A percentile compares a stretch with the other conserved stretches of the same genome.
Evolutionary conservation across 805 yeast genomes (phyloP).

Genomic region (Metschnikowia gelsemii): DNA sequence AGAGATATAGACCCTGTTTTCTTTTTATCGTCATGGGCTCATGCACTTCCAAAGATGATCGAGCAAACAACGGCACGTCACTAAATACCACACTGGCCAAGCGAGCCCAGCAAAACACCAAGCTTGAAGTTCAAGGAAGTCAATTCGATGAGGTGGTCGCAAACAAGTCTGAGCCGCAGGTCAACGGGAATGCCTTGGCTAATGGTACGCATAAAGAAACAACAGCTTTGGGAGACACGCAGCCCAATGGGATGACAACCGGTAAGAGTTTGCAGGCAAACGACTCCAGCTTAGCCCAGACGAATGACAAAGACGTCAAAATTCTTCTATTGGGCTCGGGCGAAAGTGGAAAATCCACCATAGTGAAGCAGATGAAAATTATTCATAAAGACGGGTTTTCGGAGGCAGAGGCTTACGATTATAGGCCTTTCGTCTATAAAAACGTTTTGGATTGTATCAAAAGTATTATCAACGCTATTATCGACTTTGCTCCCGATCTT

Average conservation of each 20-base stretch:
- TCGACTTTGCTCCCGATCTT: slow-evolving; percentile 47
- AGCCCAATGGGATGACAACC: slow-evolving; percentile 4
- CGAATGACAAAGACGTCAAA: slow-evolving; percentile 53
- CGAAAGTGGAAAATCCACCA: slow-evolving; percentile 78
- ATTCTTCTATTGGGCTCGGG: slow-evolving; percentile 85
- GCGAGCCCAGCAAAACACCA: slow-evolving; percentile 20
- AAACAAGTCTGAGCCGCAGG: neutral
- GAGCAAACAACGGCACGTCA: slow-evolving; percentile 4
- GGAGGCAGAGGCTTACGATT: slow-evolving; percentile 68
- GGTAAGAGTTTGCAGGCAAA: slow-evolving; percentile 13
- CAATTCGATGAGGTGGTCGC: neutral
- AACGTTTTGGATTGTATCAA: slow-evolving; percentile 77
- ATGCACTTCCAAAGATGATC: slow-evolving; percentile 15
- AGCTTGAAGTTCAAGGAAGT: slow-evolving; percentile 4
- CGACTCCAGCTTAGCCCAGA: slow-evolving; percentile 12
- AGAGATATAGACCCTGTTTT: neutral
- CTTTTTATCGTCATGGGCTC: slow-evolving; percentile 14
- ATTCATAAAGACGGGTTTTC: slow-evolving; percentile 71
- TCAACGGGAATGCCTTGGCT: slow-evolving; percentile 1
- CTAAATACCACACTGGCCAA: slow-evolving; percentile 11
- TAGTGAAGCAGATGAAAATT: slow-evolving; percentile 78
- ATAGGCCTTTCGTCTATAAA: slow-evolving; percentile 74
- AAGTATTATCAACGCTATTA: slow-evolving; percentile 64
- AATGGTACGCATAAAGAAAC: slow-evolving; percentile 7
- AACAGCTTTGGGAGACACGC: neutral